Evolutionary conservation across 208 protist genomes (phyloP).

Genomic region (Crithidia acanthocephali): DNA sequence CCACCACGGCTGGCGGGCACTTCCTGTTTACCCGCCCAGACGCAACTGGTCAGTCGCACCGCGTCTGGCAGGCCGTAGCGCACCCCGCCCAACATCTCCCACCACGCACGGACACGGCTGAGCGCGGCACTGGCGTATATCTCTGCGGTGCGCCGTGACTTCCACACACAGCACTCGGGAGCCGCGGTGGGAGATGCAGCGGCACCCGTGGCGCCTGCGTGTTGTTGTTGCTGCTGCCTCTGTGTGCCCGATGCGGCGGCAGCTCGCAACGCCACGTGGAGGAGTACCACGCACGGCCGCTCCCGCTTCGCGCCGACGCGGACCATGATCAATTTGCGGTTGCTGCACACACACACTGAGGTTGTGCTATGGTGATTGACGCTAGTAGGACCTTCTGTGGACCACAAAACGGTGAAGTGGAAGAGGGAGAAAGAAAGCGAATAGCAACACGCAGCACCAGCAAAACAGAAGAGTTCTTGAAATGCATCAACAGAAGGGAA

Average conservation of each 20-base stretch:
- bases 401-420: no score
- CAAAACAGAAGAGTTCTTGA: no score
- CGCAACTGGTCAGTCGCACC: conserved; percentile 6
- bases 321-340: conserved; percentile 19
- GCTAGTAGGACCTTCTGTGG: no score
- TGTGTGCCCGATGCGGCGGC: neutral
- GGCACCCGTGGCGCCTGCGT: neutral
- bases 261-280: conserved; percentile 25
- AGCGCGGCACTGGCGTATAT: conserved; percentile 28
- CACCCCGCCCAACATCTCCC: conserved; percentile 36
- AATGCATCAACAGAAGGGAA: no score
- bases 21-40: conserved; percentile 22
- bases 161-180: conserved; percentile 12
- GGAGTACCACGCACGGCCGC: conserved; percentile 27
- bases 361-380: no score
- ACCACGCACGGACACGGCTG: conserved; percentile 22
- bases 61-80: conserved; percentile 34
- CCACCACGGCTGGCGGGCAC: conserved; percentile 1
- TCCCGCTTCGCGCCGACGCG: conserved; percentile 33
- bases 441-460: no score
- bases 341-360: no score
- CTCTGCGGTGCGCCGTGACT: conserved; percentile 18
- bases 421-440: no score
- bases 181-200: neutral
- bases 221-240: neutral